These are phyloP conservation scores for Akanthomyces muscarius DNA, from an alignment of 2,329 filamentous ascomycete genomes.

Conservation along the genomic window DNA sequence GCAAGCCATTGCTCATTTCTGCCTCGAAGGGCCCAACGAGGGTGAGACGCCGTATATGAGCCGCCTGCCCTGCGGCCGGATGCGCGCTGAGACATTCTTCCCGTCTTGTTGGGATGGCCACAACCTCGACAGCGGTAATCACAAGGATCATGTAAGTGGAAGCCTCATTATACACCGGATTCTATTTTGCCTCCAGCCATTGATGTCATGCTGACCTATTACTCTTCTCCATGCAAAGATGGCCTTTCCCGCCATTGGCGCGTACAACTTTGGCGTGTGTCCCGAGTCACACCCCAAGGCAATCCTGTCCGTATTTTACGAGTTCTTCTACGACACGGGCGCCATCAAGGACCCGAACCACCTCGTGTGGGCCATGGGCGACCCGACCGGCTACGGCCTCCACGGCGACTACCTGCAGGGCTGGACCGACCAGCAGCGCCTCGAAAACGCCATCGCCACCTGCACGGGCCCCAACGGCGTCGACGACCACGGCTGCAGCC, in stretches of 20 bases:
- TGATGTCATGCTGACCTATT: neutral
- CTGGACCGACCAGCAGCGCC: constrained; percentile 27
- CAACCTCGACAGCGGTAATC: constrained; percentile 50
- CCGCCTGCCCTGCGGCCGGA: constrained; percentile 50
- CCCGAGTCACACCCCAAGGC: constrained; percentile 39
- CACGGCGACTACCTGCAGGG: constrained; percentile 30
- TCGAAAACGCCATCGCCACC: constrained; percentile 25
- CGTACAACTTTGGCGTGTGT: constrained; percentile 32
- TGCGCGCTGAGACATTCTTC: constrained; percentile 56
- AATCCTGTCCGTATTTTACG: constrained; percentile 42
- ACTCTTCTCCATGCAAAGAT: constrained; percentile 20
- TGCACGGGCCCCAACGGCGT: constrained; percentile 27
- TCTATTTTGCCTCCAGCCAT: too few species aligned
- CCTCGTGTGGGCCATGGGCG: constrained; percentile 27
- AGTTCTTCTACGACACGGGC: constrained; percentile 42
- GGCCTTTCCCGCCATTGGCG: constrained; percentile 27
- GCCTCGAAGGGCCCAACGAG: constrained; percentile 39
- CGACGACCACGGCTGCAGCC: constrained; percentile 23
- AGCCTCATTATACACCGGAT: too few species aligned
- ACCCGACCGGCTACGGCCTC: constrained; percentile 28
- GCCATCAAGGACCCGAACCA: constrained; percentile 27
- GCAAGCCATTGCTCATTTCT: constrained; percentile 52
- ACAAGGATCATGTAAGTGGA: constrained; percentile 48
- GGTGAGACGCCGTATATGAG: constrained; percentile 46
- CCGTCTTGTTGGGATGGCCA: constrained; percentile 61